A percentile compares a stretch with the other conserved stretches of the same genome.
phyloP scores from a whole-genome alignment of 2,329 filamentous ascomycete species.

The Gaeumannomyces sp. region DNA sequence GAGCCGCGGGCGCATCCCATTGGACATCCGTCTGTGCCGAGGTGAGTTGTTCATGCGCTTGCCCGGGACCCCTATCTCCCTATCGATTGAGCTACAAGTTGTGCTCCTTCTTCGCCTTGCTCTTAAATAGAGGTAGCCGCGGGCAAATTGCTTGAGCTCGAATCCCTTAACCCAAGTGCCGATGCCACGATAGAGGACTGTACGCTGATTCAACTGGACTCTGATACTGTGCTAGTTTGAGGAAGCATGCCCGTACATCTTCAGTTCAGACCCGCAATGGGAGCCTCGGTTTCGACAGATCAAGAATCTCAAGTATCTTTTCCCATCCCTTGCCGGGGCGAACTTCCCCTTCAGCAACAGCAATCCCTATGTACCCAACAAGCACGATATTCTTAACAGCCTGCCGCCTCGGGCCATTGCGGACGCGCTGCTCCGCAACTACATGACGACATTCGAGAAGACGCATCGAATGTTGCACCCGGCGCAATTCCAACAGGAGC shows the following conservation, averaged over 20 bases:
- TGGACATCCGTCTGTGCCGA: slow-evolving; percentile 16
- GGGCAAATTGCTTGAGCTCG: too few species aligned
- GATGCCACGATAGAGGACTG: neutral
- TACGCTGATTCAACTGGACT: neutral
- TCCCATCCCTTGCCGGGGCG: slow-evolving; percentile 15
- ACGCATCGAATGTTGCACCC: slow-evolving; percentile 21
- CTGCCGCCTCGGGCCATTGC: slow-evolving; percentile 18
- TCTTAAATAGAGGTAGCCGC: too few species aligned
- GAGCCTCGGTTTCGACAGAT: slow-evolving; percentile 18
- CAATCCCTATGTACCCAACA: slow-evolving; percentile 12
- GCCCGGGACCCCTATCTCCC: too few species aligned
- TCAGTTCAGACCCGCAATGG: slow-evolving; percentile 19
- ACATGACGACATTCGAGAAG: slow-evolving; percentile 20
- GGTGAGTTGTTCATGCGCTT: slow-evolving; percentile 11
- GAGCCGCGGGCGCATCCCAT: slow-evolving; percentile 14
- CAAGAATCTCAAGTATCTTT: slow-evolving; percentile 19
- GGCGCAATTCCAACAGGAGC: slow-evolving; percentile 17
- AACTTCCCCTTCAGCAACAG: slow-evolving; percentile 22
- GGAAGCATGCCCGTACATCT: slow-evolving; percentile 19
- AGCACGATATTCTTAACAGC: slow-evolving; percentile 15
- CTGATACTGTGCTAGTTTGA: slow-evolving; percentile 15
- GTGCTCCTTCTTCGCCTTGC: too few species aligned
- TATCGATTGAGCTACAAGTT: too few species aligned
- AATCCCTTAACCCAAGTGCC: too few species aligned
- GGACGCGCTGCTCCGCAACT: slow-evolving; percentile 18